Evolutionary conservation across 2,329 filamentous ascomycete species (phyloP).

Genomic region (Cyphellophora europaea): DNA sequence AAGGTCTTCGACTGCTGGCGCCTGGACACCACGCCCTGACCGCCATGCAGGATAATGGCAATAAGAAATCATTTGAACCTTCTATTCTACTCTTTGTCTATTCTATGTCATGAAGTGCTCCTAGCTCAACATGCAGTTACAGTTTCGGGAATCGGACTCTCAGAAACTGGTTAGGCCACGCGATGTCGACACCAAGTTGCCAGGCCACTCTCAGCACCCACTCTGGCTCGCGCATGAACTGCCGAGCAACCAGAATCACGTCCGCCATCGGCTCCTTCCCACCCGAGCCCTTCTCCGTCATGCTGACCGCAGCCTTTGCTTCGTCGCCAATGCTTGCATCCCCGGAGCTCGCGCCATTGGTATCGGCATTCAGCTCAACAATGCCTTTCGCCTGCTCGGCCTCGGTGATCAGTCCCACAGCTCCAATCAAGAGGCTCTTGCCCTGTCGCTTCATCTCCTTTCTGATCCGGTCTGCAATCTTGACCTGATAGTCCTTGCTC

Average conservation of each 20-base stretch:
- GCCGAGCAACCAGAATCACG: constrained; percentile 42
- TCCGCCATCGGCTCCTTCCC: constrained; percentile 26
- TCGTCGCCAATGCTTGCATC: constrained; percentile 16
- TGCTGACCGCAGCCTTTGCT: constrained; percentile 13
- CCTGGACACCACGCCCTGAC: too few relatives aligned
- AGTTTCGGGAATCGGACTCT: constrained; percentile 19
- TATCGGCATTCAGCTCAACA: too few relatives aligned
- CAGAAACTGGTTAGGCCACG: constrained; percentile 39
- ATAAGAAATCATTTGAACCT: background rate
- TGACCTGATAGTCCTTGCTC: constrained; percentile 41
- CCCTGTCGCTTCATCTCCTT: constrained; percentile 27
- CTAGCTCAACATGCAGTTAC: constrained; percentile 2
- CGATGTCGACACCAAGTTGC: constrained; percentile 38
- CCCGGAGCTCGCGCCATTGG: constrained; percentile 16
- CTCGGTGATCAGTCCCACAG: constrained; percentile 45
- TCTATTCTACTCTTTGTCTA: background rate
- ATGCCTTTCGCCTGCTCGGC: constrained; percentile 42
- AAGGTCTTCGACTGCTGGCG: too few relatives aligned
- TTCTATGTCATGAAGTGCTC: background rate
- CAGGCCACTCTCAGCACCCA: constrained; percentile 45
- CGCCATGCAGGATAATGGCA: too few relatives aligned
- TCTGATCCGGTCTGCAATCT: constrained; percentile 38
- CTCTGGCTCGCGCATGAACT: constrained; percentile 47
- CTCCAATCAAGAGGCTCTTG: constrained; percentile 38
- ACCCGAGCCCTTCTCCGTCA: constrained; percentile 14